Evolutionary conservation across 2,329 filamentous ascomycete genomes (phyloP).

Genomic region (Davidsoniella neocaledoniae): DNA sequence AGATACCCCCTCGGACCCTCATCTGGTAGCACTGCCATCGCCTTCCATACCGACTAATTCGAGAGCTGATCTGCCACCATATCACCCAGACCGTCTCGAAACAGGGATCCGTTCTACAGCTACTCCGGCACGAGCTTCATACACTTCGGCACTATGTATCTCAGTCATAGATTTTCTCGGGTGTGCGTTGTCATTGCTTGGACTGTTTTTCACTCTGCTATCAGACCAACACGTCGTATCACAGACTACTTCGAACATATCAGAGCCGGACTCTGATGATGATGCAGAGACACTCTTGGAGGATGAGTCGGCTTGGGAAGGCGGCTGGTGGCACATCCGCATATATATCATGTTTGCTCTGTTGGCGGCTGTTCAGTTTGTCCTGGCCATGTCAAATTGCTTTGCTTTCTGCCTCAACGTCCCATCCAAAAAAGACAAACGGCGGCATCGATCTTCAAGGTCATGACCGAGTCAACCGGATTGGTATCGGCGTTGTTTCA

Average conservation of each 20-base stretch:
- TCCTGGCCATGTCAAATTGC: conserved; percentile 4
- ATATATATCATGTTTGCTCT: conserved; percentile 2
- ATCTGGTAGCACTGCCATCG: background rate
- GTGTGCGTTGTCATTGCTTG: background rate
- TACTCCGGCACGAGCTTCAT: background rate
- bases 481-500: no score
- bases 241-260: background rate
- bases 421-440: background rate
- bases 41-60: background rate
- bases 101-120: no score
- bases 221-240: conserved; percentile 1
- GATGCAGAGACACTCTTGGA: background rate
- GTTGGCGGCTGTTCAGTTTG: conserved; percentile 2
- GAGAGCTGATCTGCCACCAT: no score
- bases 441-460: no score
- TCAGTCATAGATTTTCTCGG: conserved; percentile 1
- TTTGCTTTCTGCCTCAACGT: conserved; percentile 1
- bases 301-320: conserved; percentile 1
- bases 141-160: background rate
- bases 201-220: conserved; percentile 2
- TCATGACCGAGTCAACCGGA: no score
- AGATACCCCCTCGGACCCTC: background rate
- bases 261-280: background rate
- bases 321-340: background rate
- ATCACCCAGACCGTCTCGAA: no score